Percentiles rank a stretch among this genome's conserved stretches.
These are phyloP conservation scores for Inonotus obliquus DNA, from an alignment of 1,284 basidiomycete species.

Conservation along the genomic window DNA sequence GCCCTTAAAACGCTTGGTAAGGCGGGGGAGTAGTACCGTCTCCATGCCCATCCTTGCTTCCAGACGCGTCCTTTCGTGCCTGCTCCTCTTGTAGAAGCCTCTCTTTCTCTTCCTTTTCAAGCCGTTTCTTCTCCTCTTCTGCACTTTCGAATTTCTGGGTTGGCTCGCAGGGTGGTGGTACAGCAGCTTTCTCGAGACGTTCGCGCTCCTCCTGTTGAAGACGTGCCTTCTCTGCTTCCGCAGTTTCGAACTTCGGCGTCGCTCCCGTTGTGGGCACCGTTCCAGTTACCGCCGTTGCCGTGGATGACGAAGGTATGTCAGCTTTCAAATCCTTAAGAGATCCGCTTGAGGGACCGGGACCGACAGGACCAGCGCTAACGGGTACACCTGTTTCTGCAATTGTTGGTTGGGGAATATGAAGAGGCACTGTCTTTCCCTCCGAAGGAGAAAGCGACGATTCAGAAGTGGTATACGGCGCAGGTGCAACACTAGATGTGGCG, in stretches of 20 bases:
- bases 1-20: conserved; percentile 51
- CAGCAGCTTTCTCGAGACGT: conserved; percentile 25
- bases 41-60: conserved; percentile 16
- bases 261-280: not conserved
- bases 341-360: conserved; percentile 62
- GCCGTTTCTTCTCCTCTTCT: conserved; percentile 63
- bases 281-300: not conserved
- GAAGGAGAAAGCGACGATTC: conserved; percentile 23
- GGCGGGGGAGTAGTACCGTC: conserved; percentile 52
- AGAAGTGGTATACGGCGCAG: not conserved
- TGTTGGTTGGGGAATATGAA: conserved; percentile 40
- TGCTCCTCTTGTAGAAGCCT: conserved; percentile 34
- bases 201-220: conserved; percentile 37
- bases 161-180: not conserved
- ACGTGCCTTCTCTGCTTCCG: conserved; percentile 39
- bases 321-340: conserved; percentile 50
- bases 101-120: conserved; percentile 63
- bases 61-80: conserved; percentile 17
- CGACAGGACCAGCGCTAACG: conserved; percentile 42
- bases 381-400: conserved; percentile 60
- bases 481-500: not conserved
- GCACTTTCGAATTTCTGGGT: conserved; percentile 41
- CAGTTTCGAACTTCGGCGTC: conserved; percentile 29
- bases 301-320: conserved; percentile 22
- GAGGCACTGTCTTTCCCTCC: conserved; percentile 25